These are phyloP conservation scores for Flagelloscypha sp. DNA, from an alignment of 768 basidiomycete species.

Conservation along the genomic window DNA sequence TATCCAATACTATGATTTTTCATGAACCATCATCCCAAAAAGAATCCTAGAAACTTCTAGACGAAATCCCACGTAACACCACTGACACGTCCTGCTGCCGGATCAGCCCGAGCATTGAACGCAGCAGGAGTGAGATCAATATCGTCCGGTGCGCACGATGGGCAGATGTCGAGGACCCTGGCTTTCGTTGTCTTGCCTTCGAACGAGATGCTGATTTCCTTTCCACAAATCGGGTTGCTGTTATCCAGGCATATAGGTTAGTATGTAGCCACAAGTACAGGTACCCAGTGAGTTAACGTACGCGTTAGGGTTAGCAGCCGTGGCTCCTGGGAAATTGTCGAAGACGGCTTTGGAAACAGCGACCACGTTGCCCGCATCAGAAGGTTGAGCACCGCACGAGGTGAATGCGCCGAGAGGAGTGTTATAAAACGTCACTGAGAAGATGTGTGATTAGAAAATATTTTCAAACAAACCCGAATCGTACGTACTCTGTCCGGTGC, in stretches of 20 bases:
- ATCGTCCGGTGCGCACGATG: conserved; percentile 15
- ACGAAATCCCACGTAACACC: conserved; percentile 3
- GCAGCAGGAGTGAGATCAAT: conserved; percentile 22
- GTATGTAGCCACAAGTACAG: conserved; percentile 36
- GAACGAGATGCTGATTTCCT: conserved; percentile 29
- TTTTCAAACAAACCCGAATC: no score
- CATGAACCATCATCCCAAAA: no score
- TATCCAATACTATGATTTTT: no score
- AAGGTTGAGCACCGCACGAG: no score
- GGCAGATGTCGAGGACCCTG: conserved; percentile 20
- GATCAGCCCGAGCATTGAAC: conserved; percentile 18
- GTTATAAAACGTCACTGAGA: no score
- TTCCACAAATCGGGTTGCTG: conserved; percentile 63
- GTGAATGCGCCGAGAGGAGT: no score
- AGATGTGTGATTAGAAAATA: no score
- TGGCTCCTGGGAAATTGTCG: conserved; percentile 54
- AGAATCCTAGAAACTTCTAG: no score
- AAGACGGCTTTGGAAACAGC: conserved; percentile 50
- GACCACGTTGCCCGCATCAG: conserved; percentile 44
- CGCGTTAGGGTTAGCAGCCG: conserved; percentile 5
- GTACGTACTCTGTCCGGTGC: no score
- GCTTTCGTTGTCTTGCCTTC: conserved; percentile 16
- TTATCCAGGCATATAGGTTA: conserved; percentile 59
- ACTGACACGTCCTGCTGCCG: conserved; percentile 13
- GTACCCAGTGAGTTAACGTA: neutral